Base-by-base conservation (phyloP, 352 stramenopile genomes). In the Globisporangium paroecandrum region DNA sequence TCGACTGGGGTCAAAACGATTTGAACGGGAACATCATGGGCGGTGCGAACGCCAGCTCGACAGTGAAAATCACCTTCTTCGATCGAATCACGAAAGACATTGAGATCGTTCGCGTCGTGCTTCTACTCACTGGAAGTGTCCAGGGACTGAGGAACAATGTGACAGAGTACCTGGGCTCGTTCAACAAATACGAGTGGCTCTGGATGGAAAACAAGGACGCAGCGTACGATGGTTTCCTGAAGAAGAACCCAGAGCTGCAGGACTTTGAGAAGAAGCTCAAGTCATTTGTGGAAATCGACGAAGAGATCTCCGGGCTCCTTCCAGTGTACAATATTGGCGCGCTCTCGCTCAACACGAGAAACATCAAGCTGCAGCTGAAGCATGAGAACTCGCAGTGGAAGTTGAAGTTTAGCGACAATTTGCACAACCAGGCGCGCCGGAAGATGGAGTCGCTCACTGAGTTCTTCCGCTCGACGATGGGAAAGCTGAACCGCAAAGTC, bases 71-170 rank as follows among this genome's bases (percentile, higher is more conserved):
- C 6, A 98, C 96, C 13, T 99, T 99, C 72, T 99, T 99, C 70
- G 96, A 98, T 64, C 90, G 96, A 0, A 99, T 99, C 59, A 99
- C 96, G 0, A 99, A 99, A 65, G 97, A 99, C 72, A 99, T 99
- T 74, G 97, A 99, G 76, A 98, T 99, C 56, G 97, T 99, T 1
- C 95, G 97, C 29, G 97, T 99, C 13, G 97, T 98, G 4, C 67
- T 99, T 10, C 78, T 99, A 29, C 87, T 99, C 5, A 99, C 97
- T 0, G 97, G 97, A 5, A 98, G 95, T 60, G 96, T 99, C 22
- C 97, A 99, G 73, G 97, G 97, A 5, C 87, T 99, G 20, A 89
- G 96, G 3, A 99, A 99, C 72, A 98, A 98, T 61, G 97, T 99
- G 32, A 95, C 92, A 25, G 96, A 99, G 70, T 99, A 99, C 67